Conservation (phyloP, 202 grass and related monocot species). For the Musa balbisiana region DNA sequence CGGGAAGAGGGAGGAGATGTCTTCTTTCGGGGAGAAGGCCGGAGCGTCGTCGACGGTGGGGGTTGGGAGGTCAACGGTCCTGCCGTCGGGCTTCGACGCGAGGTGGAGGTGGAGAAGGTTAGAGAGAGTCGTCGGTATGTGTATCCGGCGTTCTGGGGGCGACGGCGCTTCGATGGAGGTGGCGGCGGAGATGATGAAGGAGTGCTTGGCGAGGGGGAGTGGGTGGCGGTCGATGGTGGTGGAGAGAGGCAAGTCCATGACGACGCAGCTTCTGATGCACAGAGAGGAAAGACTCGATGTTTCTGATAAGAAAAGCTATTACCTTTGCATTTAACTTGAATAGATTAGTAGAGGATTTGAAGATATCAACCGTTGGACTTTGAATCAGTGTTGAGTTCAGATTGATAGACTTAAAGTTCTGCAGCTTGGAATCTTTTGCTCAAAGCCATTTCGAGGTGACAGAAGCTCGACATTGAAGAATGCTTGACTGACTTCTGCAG, state of each 20-base stretch:
- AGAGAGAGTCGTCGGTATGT: conserved; percentile 3
- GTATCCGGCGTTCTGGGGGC: neutral
- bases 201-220: neutral
- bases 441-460: too few species aligned
- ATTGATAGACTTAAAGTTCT: too few species aligned
- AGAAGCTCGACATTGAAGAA: too few species aligned
- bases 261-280: neutral
- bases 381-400: too few species aligned
- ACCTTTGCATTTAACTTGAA: too few species aligned
- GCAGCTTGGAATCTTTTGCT: too few species aligned
- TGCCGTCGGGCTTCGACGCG: neutral
- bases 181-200: neutral
- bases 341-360: too few species aligned
- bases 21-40: conserved; percentile 7
- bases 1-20: conserved; percentile 18
- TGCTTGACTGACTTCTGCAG: too few species aligned
- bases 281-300: too few species aligned
- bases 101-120: conserved; percentile 6
- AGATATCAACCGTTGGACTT: too few species aligned
- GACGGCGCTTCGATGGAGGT: neutral
- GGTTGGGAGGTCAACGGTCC: neutral
- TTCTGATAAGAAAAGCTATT: too few species aligned
- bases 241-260: neutral
- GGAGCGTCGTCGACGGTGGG: neutral
- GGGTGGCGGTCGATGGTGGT: neutral